Evolutionary conservation across 1,284 basidiomycete genomes (phyloP), one percentile per base, ranked within the genome.

Genomic region (Tilletia horrida): DNA sequence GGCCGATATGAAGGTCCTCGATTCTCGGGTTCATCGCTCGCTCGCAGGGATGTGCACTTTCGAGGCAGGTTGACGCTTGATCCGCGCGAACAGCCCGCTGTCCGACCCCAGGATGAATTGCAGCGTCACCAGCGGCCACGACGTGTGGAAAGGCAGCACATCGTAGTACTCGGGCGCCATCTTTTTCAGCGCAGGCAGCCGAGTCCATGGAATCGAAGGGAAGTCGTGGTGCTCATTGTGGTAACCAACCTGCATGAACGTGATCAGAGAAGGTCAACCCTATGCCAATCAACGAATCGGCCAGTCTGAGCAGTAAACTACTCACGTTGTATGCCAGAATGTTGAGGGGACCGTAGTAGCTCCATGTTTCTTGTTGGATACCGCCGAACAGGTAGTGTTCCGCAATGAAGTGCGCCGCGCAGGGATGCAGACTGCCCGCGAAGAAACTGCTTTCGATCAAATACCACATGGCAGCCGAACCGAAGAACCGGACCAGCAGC

Each of bases 161-260:
- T 93, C 91, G 84, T 98, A 98, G 82, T 91, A 96, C 82, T 98
- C 95, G 6, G 90, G 90, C 1, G 93, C 94, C 64, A 97, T 86
- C 3, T 86, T 85, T 29, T 89, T 88, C 18, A 98, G 87, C 9
- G 88, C 86, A 0, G 93, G 92, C 0, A 98, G 86, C n/a, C 91
- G 88, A 9, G 93, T 97, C 95, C 95, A 98, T 0, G 96, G 87
- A 0, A 98, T 85, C 1, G 92, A 93, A 8, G 95, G 94, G 83
- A 98, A 98, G 83, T 98, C 95, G 84, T 98, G 95, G 83, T 98
- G 95, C 81, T 98, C 95, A 83, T 97, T 97, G 82, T 97, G 95
- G 82, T 97, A 97, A 55, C 95, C 95, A 67, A 97, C 91, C 89
- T 91, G 29, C 3, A 27, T 52, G 43, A 21, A 27, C 44, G 61